Evolutionary conservation across 805 yeast genomes (phyloP), one percentile per base, ranked within the genome.

Genomic region (Saccharomycopsis fodiens): DNA sequence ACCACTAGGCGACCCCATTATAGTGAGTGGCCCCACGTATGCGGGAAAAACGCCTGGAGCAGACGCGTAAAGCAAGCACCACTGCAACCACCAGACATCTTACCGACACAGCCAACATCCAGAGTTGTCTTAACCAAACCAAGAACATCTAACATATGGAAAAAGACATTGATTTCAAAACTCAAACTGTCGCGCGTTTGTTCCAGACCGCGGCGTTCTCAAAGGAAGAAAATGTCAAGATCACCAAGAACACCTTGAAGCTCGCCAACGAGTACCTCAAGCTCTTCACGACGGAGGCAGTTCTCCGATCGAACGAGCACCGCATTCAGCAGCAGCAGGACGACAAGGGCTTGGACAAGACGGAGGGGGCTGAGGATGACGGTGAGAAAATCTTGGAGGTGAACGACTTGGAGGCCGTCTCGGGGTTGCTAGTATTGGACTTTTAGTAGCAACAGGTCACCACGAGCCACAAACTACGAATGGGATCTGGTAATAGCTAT

Each of bases 211-310:
- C 37, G 12, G 34, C 40, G n/a, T 46, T 46, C 22, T 8, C 27
- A 5, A n/a, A 32, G 19, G 35, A 39, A 12, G 43, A 44, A 10
- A 31, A 30, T 16, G 32, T 17, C 42, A 61, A 71, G 17, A 71
- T 78, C 36, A 65, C 79, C 0, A 61, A 67, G 25, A 70, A 68
- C 25, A 66, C 82, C 0, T 56, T 79, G 10, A 70, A 70, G 36
- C 58, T 76, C 13, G 67, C 76, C 2, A 59, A 78, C 1, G 81
- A 77, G 54, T 79, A 79, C 55, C 65, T 77, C 16, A 60, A 70
- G 35, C 62, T 78, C 56, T 79, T 79, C 54, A 69, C 79, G 13
- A 67, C 69, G 39, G 85, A 79, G 57, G 84, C 84, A 0, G 66
- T 78, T 2, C 55, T 71, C 4, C 55, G 85, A 47, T 70, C 84